These are phyloP conservation scores for Monosporascus sp. DNA, from an alignment of 2,329 filamentous ascomycete species.

Conservation along the genomic window DNA sequence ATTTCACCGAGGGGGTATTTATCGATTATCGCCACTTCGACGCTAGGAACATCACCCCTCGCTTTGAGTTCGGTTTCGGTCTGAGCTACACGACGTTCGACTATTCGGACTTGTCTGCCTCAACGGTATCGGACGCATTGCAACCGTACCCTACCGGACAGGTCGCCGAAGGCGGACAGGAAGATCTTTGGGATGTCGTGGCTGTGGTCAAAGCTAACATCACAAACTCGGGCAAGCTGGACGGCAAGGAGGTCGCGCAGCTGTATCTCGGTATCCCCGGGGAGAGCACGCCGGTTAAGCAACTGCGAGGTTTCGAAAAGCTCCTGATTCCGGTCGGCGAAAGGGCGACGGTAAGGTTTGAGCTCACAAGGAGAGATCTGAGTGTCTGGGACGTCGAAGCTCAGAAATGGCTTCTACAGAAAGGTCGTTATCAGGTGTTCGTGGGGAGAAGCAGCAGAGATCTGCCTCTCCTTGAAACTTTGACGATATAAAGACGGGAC, in stretches of 20 bases:
- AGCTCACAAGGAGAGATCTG: constrained; percentile 53
- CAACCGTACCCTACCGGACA: constrained; percentile 27
- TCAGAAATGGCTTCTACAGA: constrained; percentile 51
- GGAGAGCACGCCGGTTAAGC: constrained; percentile 38
- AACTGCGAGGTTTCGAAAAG: constrained; percentile 61
- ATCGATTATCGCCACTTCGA: constrained; percentile 32
- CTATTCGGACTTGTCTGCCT: constrained; percentile 33
- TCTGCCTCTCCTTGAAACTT: constrained; percentile 29
- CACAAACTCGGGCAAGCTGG: constrained; percentile 32
- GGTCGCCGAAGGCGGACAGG: constrained; percentile 34
- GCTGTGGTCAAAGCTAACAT: constrained; percentile 30
- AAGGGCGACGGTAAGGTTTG: constrained; percentile 40
- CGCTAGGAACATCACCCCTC: constrained; percentile 20
- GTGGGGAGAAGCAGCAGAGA: constrained; percentile 39
- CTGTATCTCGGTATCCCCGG: constrained; percentile 39
- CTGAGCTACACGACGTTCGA: constrained; percentile 46
- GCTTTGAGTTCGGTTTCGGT: constrained; percentile 33
- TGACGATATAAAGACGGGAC: constrained; percentile 21
- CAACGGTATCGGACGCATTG: constrained; percentile 11
- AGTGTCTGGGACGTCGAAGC: constrained; percentile 55
- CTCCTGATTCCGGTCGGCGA: constrained; percentile 39
- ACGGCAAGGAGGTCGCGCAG: constrained; percentile 39
- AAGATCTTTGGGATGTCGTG: constrained; percentile 40
- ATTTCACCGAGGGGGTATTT: constrained; percentile 27
- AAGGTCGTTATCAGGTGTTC: constrained; percentile 34